Evolutionary conservation across 345 rosid genomes (phyloP), one percentile per base, ranked within the genome.

Genomic region (Nasturtium officinale): DNA sequence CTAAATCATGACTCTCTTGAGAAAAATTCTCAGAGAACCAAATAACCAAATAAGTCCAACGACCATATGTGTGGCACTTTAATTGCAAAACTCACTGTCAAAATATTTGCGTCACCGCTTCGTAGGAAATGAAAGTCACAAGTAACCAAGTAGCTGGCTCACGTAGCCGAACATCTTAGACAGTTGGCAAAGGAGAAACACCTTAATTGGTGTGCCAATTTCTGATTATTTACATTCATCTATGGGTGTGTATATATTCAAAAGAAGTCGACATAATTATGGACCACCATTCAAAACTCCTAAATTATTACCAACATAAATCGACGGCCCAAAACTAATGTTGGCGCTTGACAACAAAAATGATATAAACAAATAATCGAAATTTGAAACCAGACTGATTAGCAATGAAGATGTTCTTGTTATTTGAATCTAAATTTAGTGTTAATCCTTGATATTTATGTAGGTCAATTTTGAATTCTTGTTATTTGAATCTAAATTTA

Each of bases 231-330:
- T 55, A 29, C 61, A 16, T 9, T n/a, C 42, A 37, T 38, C 42
- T 37, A 7, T 55, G 5, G 6, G 6, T 28, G 37, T 52, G 32
- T 43, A 9, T 71, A 21, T 56, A 3, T 20, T 48, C 68, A 71
- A 72, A 42, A 51, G 23, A 62, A 21, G 69, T 37, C 33, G 55
- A 64, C 65, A 45, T 45, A 55, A 73, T 56, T 12, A 56, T 58
- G 71, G 65, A 65, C 77, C 72, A 56, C 72, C 25, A 65, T 65
- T 45, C 16, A 56, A 56, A 45, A 65, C 33, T 7, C 23, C 40
- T 9, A 17, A 46, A 65, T 73, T 43, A 73, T 56, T 45, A 45
- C 71, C 65, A 65, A 73, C 65, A 65, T 56, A 25, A 65, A 46
- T 28, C 56, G 17, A 65, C 51, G 59, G 66, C 12, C 32, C 51